Percentiles rank a stretch among this genome's conserved stretches.
phyloP scores from a whole-genome alignment of 2,329 filamentous ascomycete genomes.

The Talaromyces atroroseus region DNA sequence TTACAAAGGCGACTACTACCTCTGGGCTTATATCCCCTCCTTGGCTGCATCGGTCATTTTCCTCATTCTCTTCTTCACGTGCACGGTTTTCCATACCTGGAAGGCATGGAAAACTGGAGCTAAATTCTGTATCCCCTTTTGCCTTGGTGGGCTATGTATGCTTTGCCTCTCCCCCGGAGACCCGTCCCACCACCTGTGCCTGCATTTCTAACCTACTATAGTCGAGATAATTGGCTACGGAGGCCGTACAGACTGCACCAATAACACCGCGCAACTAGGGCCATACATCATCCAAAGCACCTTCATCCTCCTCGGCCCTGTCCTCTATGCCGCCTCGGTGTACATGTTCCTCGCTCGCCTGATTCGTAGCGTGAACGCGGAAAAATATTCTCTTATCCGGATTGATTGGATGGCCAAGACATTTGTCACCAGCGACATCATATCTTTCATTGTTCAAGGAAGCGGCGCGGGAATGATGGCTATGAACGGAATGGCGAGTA shows the following conservation, averaged over 20 bases:
- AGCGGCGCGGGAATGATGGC: conserved; percentile 13
- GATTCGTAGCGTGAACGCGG: conserved; percentile 23
- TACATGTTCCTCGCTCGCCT: conserved; percentile 32
- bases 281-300: conserved; percentile 27
- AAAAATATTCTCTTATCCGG: conserved; percentile 22
- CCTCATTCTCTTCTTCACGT: conserved; percentile 37
- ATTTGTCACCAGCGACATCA: conserved; percentile 27
- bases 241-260: conserved; percentile 14
- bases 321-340: conserved; percentile 24
- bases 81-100: conserved; percentile 36
- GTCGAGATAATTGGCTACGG: conserved; percentile 13
- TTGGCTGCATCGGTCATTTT: conserved; percentile 40
- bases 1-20: neutral
- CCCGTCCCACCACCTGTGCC: neutral
- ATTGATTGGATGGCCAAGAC: conserved; percentile 28
- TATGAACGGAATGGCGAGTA: conserved; percentile 19
- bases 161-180: neutral
- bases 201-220: conserved; percentile 1
- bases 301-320: conserved; percentile 28
- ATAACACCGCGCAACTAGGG: conserved; percentile 14
- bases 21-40: conserved; percentile 45
- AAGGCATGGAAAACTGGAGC: conserved; percentile 4
- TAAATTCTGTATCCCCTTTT: neutral
- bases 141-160: neutral
- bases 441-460: conserved; percentile 29